Percentiles rank a stretch among this genome's conserved stretches.
These are phyloP conservation scores for Colletotrichum lupini DNA, from an alignment of 2,329 filamentous ascomycete species.

Conservation along the genomic window DNA sequence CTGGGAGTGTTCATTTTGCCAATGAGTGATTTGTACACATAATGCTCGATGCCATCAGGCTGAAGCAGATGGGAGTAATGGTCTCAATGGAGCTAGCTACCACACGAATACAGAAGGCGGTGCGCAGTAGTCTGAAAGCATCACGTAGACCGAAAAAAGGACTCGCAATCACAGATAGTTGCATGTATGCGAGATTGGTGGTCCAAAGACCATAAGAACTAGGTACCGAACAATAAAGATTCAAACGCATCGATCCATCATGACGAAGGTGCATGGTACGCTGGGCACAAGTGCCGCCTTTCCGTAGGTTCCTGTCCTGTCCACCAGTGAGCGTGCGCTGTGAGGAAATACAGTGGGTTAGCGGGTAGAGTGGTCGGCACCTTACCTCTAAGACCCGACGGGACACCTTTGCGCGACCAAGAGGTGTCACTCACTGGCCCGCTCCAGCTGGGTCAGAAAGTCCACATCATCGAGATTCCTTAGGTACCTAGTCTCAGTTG, in stretches of 20 bases:
- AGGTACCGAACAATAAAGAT: no score
- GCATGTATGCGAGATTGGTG: no score
- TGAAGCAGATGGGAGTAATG: neutral
- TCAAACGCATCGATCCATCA: no score
- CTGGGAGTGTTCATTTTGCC: neutral
- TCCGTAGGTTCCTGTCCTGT: neutral
- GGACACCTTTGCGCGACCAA: neutral
- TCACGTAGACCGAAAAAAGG: no score
- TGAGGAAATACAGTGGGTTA: neutral
- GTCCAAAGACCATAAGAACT: no score
- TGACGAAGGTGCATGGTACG: no score
- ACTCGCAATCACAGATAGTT: no score
- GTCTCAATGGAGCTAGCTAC: neutral
- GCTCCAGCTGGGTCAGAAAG: conserved; percentile 20
- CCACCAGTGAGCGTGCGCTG: conserved; percentile 4
- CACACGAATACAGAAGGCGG: neutral
- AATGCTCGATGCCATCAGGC: neutral
- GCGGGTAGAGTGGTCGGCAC: neutral
- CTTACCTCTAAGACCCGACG: neutral
- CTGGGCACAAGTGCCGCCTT: neutral
- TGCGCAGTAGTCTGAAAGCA: no score
- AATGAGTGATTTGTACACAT: neutral
- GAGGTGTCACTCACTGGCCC: neutral
- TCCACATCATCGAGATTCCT: conserved; percentile 33
- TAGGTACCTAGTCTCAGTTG: conserved; percentile 8